These are phyloP conservation scores for Bruguiera parviflora DNA, from an alignment of 345 rosid species.

Conservation along the genomic window DNA sequence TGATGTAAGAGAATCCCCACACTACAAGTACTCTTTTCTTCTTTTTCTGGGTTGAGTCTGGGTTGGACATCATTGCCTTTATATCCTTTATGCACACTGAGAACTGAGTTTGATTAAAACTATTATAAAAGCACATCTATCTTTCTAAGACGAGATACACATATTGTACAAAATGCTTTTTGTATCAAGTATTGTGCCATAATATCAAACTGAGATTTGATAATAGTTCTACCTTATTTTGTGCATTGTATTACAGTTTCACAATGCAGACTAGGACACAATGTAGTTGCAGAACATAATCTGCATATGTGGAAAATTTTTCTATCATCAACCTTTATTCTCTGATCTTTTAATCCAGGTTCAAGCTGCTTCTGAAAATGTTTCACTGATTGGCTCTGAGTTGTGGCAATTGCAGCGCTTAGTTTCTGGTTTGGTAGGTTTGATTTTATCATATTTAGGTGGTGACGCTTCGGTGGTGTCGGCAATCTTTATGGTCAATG, in stretches of 20 bases:
- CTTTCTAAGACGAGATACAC: too few species aligned
- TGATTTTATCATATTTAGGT: neutral
- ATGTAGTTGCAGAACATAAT: neutral
- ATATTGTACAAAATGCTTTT: too few species aligned
- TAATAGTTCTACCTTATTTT: too few species aligned
- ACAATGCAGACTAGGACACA: neutral
- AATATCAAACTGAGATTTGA: too few species aligned
- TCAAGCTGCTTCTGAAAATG: slow-evolving; percentile 50
- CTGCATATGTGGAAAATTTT: neutral
- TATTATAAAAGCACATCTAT: too few species aligned
- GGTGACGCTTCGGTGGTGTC: too few species aligned
- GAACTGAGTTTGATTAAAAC: too few species aligned
- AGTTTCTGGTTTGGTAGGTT: slow-evolving; percentile 68
- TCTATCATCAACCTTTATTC: neutral
- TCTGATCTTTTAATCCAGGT: slow-evolving; percentile 47
- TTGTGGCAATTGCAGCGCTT: slow-evolving; percentile 57
- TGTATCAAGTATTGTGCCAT: too few species aligned
- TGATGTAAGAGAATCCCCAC: slow-evolving; percentile 40
- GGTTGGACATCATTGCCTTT: neutral
- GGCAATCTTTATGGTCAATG: too few species aligned
- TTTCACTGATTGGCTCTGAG: slow-evolving; percentile 55
- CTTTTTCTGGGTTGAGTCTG: neutral
- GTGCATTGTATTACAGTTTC: too few species aligned
- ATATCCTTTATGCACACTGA: too few species aligned
- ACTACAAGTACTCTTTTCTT: neutral